Evolutionary conservation across 148 eudicot genomes (phyloP).

Genomic region (Heliamphora exappendiculata): DNA sequence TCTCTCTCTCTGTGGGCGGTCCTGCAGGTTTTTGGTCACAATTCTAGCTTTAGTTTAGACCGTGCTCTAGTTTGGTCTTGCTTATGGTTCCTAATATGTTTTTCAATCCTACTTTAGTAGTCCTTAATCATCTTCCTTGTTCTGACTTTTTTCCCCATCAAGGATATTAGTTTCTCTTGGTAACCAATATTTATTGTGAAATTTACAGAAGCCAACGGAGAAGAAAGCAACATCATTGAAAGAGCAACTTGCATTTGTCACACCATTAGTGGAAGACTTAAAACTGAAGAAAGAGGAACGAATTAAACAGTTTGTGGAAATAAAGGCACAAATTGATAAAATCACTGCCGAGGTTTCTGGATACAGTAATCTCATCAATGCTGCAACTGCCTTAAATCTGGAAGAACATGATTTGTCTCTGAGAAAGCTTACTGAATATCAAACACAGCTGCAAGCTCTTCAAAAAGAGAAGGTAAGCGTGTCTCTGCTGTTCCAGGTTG

Average conservation of each 20-base stretch:
- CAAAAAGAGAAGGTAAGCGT: constrained; percentile 59
- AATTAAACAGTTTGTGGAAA: constrained; percentile 48
- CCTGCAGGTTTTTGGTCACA: background rate
- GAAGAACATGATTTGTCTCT: constrained; percentile 53
- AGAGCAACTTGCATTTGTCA: constrained; percentile 48
- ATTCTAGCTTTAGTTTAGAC: background rate
- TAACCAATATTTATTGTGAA: background rate
- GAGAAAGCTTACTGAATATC: constrained; percentile 51
- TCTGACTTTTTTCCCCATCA: background rate
- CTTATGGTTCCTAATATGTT: background rate
- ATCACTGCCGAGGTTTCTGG: constrained; percentile 46
- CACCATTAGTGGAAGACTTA: constrained; percentile 44
- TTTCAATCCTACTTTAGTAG: background rate
- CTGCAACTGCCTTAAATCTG: constrained; percentile 25
- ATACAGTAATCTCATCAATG: constrained; percentile 28
- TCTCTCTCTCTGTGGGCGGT: background rate
- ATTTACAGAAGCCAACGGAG: constrained; percentile 31
- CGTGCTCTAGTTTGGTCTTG: background rate
- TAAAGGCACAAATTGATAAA: constrained; percentile 51
- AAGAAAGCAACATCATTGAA: constrained; percentile 41
- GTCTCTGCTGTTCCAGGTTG: background rate
- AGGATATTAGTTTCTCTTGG: background rate
- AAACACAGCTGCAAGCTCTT: constrained; percentile 43
- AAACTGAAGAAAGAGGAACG: constrained; percentile 49
- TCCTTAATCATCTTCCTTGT: background rate